A percentile compares a stretch with the other conserved stretches of the same genome.
phyloP scores from a whole-genome alignment of 352 stramenopile genomes.

The Globisporangium irregulare region DNA sequence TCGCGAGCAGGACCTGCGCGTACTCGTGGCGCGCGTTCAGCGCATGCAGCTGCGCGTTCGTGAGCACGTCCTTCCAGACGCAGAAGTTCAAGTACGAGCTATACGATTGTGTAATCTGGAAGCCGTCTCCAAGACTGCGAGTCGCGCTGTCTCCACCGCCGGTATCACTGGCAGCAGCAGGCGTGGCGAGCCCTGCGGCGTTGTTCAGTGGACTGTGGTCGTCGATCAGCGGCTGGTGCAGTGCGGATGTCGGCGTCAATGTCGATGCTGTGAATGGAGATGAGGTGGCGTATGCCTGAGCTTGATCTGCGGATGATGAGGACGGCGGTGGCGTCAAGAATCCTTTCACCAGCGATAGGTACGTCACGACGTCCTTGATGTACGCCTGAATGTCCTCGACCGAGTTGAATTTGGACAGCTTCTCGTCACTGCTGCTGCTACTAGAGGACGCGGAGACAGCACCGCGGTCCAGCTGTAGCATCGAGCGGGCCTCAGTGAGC shows the following conservation, averaged over 20 bases:
- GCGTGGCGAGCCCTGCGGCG: background rate
- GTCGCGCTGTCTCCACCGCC: background rate
- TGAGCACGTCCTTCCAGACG: conserved; percentile 52
- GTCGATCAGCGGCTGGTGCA: conserved; percentile 48
- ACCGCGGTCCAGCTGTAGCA: conserved; percentile 28
- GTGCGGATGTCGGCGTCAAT: conserved; percentile 15
- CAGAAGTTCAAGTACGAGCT: conserved; percentile 52
- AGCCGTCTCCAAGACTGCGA: background rate
- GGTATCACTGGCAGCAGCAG: background rate
- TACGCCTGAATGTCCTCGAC: conserved; percentile 36
- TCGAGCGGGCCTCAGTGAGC: conserved; percentile 35
- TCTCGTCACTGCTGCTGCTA: conserved; percentile 14
- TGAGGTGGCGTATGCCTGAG: background rate
- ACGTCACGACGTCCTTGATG: conserved; percentile 30
- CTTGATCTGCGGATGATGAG: background rate
- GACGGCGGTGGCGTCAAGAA: conserved; percentile 28
- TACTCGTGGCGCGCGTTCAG: conserved; percentile 54
- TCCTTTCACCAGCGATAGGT: conserved; percentile 58
- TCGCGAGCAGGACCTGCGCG: conserved; percentile 48
- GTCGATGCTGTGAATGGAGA: background rate
- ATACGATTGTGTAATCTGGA: conserved; percentile 2
- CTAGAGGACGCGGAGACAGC: conserved; percentile 2
- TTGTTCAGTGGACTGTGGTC: conserved; percentile 15
- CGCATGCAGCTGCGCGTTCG: conserved; percentile 37
- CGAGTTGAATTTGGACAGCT: conserved; percentile 21